phyloP scores from a whole-genome alignment of 2,329 filamentous ascomycete genomes.

The Phyllosticta ampelicida region DNA sequence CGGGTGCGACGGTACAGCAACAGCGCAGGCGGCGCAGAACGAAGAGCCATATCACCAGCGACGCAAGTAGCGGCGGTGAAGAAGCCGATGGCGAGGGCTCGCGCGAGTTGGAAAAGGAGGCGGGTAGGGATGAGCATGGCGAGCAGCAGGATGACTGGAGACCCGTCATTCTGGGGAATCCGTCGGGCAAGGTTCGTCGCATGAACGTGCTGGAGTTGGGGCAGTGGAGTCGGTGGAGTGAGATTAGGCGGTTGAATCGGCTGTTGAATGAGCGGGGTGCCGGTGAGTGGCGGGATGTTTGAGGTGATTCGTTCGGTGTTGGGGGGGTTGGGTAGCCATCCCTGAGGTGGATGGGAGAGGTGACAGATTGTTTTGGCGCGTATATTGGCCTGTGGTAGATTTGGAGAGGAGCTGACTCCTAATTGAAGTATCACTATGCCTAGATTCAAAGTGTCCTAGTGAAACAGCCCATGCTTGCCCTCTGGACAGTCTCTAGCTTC shows the following conservation, averaged over 20 bases:
- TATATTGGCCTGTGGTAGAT: no score
- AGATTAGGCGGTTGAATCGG: slow-evolving; percentile 46
- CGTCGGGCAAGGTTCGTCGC: slow-evolving; percentile 54
- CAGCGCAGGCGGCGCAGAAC: slow-evolving; percentile 32
- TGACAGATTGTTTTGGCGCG: no score
- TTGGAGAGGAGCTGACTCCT: no score
- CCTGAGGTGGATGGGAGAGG: no score
- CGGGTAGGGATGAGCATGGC: slow-evolving; percentile 36
- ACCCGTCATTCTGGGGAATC: slow-evolving; percentile 60
- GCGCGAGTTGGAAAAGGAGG: slow-evolving; percentile 27
- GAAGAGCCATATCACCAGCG: slow-evolving; percentile 9
- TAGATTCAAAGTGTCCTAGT: no score
- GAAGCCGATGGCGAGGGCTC: slow-evolving; percentile 22
- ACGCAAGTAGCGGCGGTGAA: neutral
- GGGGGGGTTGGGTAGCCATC: neutral
- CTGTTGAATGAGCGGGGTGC: neutral
- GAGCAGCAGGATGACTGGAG: slow-evolving; percentile 49
- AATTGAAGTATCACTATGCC: no score
- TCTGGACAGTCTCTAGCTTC: no score
- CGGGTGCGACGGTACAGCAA: slow-evolving; percentile 40
- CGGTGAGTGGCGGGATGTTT: neutral
- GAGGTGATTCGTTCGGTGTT: neutral
- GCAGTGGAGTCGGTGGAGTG: slow-evolving; percentile 57
- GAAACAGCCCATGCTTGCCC: no score
- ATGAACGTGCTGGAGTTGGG: slow-evolving; percentile 65